These are phyloP conservation scores for Phialophora tarda DNA, from an alignment of 2,329 filamentous ascomycete species.

Conservation along the genomic window DNA sequence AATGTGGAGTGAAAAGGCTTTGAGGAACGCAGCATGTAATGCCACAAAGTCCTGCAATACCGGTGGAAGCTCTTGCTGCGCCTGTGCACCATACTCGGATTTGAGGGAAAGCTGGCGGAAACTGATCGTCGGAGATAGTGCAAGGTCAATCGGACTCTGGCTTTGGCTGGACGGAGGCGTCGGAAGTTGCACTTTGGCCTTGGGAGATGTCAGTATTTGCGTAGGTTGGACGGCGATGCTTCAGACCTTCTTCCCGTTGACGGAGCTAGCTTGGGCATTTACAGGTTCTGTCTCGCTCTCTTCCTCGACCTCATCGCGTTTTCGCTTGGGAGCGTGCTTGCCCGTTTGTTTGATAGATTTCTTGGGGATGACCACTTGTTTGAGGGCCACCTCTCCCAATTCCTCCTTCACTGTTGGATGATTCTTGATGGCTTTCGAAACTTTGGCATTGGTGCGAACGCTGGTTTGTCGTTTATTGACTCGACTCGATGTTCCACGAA, in stretches of 20 bases:
- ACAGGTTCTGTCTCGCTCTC: conserved; percentile 27
- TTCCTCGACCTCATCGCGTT: conserved; percentile 24
- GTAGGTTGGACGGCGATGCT: not conserved
- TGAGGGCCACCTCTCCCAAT: conserved; percentile 25
- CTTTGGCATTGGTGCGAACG: conserved; percentile 30
- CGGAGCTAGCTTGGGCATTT: not conserved
- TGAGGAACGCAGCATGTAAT: conserved; percentile 70
- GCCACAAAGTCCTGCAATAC: conserved; percentile 30
- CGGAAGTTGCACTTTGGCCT: conserved; percentile 27
- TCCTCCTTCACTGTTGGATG: conserved; percentile 12
- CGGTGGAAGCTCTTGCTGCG: conserved; percentile 23
- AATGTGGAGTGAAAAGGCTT: conserved; percentile 70
- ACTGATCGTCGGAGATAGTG: conserved; percentile 25
- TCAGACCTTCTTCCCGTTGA: conserved; percentile 26
- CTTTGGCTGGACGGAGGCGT: conserved; percentile 28
- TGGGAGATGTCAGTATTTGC: conserved; percentile 12
- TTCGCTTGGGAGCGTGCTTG: conserved; percentile 30
- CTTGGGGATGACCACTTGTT: conserved; percentile 12
- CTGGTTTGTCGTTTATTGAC: conserved; percentile 32
- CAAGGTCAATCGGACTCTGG: conserved; percentile 19
- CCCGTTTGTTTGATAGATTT: conserved; percentile 14
- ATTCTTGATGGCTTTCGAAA: conserved; percentile 29
- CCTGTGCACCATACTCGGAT: not conserved
- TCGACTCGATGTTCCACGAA: conserved; percentile 25
- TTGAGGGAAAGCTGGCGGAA: conserved; percentile 30